phyloP scores from a whole-genome alignment of 768 basidiomycete genomes.

The Mrakia blollopis region DNA sequence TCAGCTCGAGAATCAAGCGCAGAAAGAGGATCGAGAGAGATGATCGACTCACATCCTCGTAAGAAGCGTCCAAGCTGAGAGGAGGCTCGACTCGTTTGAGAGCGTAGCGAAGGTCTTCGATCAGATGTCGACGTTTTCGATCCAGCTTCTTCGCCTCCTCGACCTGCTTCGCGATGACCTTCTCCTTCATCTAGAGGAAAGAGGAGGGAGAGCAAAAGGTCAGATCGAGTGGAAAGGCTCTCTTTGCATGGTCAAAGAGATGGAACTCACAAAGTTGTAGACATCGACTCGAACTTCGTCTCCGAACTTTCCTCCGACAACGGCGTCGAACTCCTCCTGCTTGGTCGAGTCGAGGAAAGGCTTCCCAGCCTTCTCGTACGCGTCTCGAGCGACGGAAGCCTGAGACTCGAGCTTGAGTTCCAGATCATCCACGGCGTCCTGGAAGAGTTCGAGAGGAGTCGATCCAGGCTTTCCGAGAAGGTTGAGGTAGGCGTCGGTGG shows the following conservation, averaged over 20 bases:
- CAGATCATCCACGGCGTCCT: conserved; percentile 82
- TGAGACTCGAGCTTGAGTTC: conserved; percentile 46
- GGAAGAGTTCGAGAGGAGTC: conserved; percentile 91
- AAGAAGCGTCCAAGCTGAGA: conserved; percentile 66
- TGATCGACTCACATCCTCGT: conserved; percentile 63
- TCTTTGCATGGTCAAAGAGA: background rate
- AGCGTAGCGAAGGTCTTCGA: conserved; percentile 94
- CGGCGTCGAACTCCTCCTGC: background rate
- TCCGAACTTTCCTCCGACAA: conserved; percentile 14
- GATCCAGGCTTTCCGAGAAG: conserved; percentile 92
- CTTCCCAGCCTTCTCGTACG: conserved; percentile 1
- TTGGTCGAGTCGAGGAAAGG: background rate
- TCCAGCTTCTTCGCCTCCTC: conserved; percentile 78
- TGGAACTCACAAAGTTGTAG: conserved; percentile 50
- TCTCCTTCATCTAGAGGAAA: conserved; percentile 60
- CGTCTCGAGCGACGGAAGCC: conserved; percentile 1
- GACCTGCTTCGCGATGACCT: conserved; percentile 66
- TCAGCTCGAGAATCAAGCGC: background rate
- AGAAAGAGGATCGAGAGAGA: background rate
- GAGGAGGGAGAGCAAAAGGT: conserved; percentile 9
- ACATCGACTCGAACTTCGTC: conserved; percentile 78
- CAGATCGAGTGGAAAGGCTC: background rate
- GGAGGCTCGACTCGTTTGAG: conserved; percentile 81
- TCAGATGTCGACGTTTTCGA: conserved; percentile 74
- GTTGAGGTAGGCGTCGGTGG: conserved; percentile 75